Conservation (phyloP, 768 basidiomycete genomes). For the Dioszegia hungarica region DNA sequence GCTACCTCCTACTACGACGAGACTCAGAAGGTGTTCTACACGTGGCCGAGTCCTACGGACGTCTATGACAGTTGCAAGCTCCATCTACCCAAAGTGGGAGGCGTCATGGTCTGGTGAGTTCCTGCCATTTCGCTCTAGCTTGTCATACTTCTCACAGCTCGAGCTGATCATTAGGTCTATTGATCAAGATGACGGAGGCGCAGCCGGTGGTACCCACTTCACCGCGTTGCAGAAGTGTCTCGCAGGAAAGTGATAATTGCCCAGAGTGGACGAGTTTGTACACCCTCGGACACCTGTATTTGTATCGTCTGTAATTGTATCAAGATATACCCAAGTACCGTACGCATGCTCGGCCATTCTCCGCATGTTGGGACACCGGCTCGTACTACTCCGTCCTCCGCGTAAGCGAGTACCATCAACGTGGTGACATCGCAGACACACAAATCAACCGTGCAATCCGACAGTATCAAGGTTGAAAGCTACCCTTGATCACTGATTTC, state of each 20-base stretch:
- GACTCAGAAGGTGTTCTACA: conserved; percentile 23
- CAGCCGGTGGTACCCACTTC: not conserved
- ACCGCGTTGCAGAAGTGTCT: not conserved
- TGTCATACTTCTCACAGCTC: not conserved
- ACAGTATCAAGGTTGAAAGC: no score
- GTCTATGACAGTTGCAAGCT: conserved; percentile 17
- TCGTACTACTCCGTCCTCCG: no score
- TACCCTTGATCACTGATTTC: no score
- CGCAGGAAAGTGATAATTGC: not conserved
- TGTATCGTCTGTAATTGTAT: not conserved
- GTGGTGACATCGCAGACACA: no score
- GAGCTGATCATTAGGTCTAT: not conserved
- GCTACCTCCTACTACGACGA: conserved; percentile 15
- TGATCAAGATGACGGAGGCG: conserved; percentile 1
- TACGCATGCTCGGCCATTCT: no score
- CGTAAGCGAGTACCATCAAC: no score
- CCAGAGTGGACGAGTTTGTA: no score
- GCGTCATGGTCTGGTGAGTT: conserved; percentile 30
- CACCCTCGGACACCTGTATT: not conserved
- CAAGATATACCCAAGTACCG: no score
- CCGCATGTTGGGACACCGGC: no score
- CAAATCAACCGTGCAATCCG: no score
- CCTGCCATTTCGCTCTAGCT: not conserved
- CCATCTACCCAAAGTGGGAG: conserved; percentile 20
- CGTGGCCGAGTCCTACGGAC: conserved; percentile 25